A percentile compares a stretch with the other conserved stretches of the same genome.
phyloP scores from a whole-genome alignment of 257 asterid genomes.

The Scutellaria baicalensis region DNA sequence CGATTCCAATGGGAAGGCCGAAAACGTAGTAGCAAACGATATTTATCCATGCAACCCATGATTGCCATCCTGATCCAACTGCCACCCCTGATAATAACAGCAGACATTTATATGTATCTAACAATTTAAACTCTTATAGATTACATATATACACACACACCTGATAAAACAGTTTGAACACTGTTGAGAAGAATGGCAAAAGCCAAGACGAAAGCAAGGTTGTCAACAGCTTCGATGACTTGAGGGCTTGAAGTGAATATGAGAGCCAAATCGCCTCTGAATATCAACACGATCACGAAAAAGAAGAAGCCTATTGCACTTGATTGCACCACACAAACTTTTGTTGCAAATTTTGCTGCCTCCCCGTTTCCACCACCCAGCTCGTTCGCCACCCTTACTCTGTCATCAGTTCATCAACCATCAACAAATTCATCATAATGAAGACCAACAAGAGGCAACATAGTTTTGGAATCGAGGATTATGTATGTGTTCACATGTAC shows the following conservation, averaged over 20 bases:
- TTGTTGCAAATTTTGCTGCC: conserved; percentile 44
- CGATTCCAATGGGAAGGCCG: conserved; percentile 47
- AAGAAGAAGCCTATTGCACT: conserved; percentile 35
- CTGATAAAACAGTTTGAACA: conserved; percentile 55
- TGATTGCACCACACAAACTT: conserved; percentile 44
- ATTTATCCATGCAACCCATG: conserved; percentile 41
- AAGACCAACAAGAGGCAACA: no score
- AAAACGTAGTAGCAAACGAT: conserved; percentile 34
- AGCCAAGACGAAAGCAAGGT: conserved; percentile 32
- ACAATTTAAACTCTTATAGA: no score
- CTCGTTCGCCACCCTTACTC: conserved; percentile 60
- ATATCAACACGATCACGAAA: conserved; percentile 20
- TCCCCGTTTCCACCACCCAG: conserved; percentile 50
- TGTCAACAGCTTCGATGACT: conserved; percentile 16
- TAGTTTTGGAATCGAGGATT: no score
- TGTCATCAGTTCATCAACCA: not conserved
- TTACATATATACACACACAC: no score
- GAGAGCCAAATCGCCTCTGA: conserved; percentile 28
- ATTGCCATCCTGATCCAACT: conserved; percentile 53
- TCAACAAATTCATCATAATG: no score
- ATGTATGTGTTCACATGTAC: not conserved
- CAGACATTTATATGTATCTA: no score
- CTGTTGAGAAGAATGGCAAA: conserved; percentile 43
- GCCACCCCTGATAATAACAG: conserved; percentile 32
- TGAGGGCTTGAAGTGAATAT: conserved; percentile 21